Evolutionary conservation across 2,329 filamentous ascomycete genomes (phyloP).

Genomic region (Cercospora citrullina): DNA sequence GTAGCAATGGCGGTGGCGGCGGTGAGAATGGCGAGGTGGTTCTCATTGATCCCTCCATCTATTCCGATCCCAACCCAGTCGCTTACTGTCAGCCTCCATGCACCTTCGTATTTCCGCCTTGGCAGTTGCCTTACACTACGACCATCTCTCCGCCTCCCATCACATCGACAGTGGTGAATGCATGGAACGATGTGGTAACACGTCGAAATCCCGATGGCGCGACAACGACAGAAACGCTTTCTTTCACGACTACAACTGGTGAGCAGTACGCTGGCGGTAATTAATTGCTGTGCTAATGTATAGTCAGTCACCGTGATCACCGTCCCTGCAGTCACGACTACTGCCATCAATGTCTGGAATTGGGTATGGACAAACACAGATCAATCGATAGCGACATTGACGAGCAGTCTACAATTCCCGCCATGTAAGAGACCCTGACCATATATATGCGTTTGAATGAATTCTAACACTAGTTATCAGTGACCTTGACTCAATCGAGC

Average conservation of each 20-base stretch:
- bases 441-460: neutral
- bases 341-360: constrained; percentile 15
- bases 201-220: neutral
- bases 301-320: constrained; percentile 14
- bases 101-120: constrained; percentile 20
- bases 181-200: constrained; percentile 12
- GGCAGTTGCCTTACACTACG: constrained; percentile 17
- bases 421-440: neutral
- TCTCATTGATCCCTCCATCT: constrained; percentile 18
- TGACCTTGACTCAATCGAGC: constrained; percentile 10
- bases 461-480: neutral
- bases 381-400: constrained; percentile 8
- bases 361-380: constrained; percentile 18
- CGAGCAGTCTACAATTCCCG: constrained; percentile 19
- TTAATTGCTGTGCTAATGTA: neutral
- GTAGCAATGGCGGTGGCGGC: neutral
- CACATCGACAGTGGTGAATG: constrained; percentile 15
- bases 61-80: constrained; percentile 10
- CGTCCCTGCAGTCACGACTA: constrained; percentile 14
- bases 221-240: constrained; percentile 9
- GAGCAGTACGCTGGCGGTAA: neutral
- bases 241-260: constrained; percentile 12
- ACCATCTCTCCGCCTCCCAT: constrained; percentile 18
- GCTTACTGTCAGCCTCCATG: constrained; percentile 19
- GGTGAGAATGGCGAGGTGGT: constrained; percentile 10